Base-by-base conservation (phyloP, 768 basidiomycete species). In the Chlorophyllum brunneum region DNA sequence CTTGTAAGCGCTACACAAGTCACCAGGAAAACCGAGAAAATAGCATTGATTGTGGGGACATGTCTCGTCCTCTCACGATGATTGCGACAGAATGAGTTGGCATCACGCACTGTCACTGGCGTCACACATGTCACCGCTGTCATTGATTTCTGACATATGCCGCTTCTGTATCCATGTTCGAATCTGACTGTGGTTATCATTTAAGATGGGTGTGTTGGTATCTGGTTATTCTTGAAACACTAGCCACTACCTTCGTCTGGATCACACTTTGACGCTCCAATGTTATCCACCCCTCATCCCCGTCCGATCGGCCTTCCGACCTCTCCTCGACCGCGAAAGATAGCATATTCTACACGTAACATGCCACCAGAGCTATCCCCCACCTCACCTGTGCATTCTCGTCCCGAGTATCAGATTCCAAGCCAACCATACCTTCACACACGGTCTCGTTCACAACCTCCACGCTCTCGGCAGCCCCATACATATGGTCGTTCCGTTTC, bases 11-110 rank as follows among this genome's bases (percentile, higher is more conserved):
- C n/a, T n/a, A n/a, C n/a, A n/a, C n/a, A n/a, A n/a, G n/a, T n/a
- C n/a, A n/a, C n/a, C n/a, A n/a, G n/a, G n/a, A n/a, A n/a, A n/a
- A n/a, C n/a, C n/a, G n/a, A n/a, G n/a, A n/a, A n/a, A n/a, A n/a
- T n/a, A n/a, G n/a, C 13, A n/a, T 29, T 8, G 5, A 29, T 27
- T 34, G 10, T 10, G 9, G 11, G 22, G n/a, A 15, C n/a, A 9
- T 11, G 4, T 22, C n/a, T 45, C 30, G 42, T 33, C 41, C 1
- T 40, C 10, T 27, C 24, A 44, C 34, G 16, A 51, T 22, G 34
- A 53, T 53, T 37, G 43, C 51, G 51, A 37, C 51, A 53, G 43
- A 45, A 53, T 53, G 51, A 53, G 51, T 22, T 30, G 40, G 20
- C 31, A 38, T 51, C 40, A 33, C 40, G 29, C 38, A 3, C 4